Conservation (phyloP, 2,329 filamentous ascomycete species). For the Pezizomycotina sp. region DNA sequence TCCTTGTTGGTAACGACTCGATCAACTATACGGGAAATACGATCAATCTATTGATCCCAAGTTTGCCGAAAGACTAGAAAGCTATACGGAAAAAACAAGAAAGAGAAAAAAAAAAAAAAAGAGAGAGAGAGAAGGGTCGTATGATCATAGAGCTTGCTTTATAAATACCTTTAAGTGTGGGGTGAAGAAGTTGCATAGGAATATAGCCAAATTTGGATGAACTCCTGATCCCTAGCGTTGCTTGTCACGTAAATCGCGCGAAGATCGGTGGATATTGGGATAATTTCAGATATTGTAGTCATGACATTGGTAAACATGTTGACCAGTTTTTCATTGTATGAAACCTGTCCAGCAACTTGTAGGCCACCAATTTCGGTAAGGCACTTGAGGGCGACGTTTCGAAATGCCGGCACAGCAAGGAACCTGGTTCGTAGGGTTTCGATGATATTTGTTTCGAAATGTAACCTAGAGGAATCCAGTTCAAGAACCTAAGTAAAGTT, state of each 20-base stretch:
- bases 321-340: constrained; percentile 87
- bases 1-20: constrained; percentile 92
- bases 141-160: constrained; percentile 9
- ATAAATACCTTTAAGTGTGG: constrained; percentile 64
- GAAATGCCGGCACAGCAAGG: constrained; percentile 82
- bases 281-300: constrained; percentile 81
- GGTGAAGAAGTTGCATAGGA: constrained; percentile 92
- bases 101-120: constrained; percentile 20
- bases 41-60: background rate
- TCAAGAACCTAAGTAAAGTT: constrained; percentile 87
- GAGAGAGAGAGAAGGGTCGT: background rate
- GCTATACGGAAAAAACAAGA: constrained; percentile 18
- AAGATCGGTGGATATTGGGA: constrained; percentile 75
- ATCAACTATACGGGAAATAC: constrained; percentile 45
- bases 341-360: constrained; percentile 57
- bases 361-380: constrained; percentile 92
- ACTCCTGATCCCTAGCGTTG: constrained; percentile 88
- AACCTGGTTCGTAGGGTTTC: constrained; percentile 86
- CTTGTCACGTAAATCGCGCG: constrained; percentile 82
- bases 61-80: background rate
- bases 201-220: constrained; percentile 93
- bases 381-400: constrained; percentile 91
- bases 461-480: constrained; percentile 97
- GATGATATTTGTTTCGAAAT: constrained; percentile 97
- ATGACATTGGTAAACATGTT: constrained; percentile 98